phyloP scores from a whole-genome alignment of 495 filamentous ascomycete species.

The Hypoxylon rickii region DNA sequence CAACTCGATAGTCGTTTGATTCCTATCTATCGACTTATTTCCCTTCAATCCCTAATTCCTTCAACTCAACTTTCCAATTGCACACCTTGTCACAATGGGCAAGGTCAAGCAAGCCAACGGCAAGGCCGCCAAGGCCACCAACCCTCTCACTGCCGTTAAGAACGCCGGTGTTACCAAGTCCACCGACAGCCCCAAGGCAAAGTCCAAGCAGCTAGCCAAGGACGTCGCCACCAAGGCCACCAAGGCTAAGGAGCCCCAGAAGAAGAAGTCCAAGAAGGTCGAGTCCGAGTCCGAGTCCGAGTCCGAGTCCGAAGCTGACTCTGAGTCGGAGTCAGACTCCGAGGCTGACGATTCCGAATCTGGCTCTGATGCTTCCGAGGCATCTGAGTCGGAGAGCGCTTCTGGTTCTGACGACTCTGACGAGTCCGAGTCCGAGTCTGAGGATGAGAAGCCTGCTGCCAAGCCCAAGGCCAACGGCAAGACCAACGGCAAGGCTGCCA shows the following conservation, averaged over 20 bases:
- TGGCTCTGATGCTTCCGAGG: slow-evolving; percentile 41
- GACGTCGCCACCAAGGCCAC: slow-evolving; percentile 47
- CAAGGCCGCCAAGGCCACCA: slow-evolving; percentile 44
- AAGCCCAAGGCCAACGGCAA: slow-evolving; percentile 12
- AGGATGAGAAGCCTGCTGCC: slow-evolving; percentile 21
- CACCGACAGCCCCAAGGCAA: slow-evolving; percentile 50
- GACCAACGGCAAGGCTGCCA: slow-evolving; percentile 14
- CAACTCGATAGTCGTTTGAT: neutral
- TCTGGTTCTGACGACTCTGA: slow-evolving; percentile 42
- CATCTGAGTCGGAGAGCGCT: slow-evolving; percentile 42
- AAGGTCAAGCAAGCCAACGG: slow-evolving; percentile 59
- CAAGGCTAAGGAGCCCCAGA: slow-evolving; percentile 52
- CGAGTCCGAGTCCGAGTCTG: slow-evolving; percentile 41
- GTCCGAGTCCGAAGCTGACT: slow-evolving; percentile 39
- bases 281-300: slow-evolving; percentile 44
- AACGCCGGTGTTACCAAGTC: slow-evolving; percentile 50
- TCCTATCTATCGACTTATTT: slow-evolving; percentile 29
- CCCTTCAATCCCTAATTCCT: slow-evolving; percentile 10
- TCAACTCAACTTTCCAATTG: slow-evolving; percentile 4
- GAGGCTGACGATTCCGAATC: slow-evolving; percentile 38
- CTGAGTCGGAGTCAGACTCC: slow-evolving; percentile 38
- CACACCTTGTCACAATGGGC: slow-evolving; percentile 54
- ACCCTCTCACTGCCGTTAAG: slow-evolving; percentile 45
- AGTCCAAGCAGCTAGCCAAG: slow-evolving; percentile 59
- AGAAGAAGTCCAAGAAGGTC: slow-evolving; percentile 58